phyloP scores from a whole-genome alignment of 2,329 filamentous ascomycete genomes.

The Microsporum audouinii region DNA sequence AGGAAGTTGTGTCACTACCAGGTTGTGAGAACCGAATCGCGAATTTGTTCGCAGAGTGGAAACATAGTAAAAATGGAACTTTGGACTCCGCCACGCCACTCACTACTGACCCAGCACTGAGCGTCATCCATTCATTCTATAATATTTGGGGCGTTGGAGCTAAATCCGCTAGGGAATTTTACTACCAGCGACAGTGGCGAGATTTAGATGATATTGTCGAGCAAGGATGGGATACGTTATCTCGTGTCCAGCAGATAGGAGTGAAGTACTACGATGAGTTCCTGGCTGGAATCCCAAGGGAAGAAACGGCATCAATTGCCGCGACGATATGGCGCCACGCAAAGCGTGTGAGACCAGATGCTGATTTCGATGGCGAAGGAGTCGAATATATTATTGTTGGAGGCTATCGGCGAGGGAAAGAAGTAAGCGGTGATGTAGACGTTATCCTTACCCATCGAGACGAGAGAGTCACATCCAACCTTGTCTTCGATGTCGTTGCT shows the following conservation, averaged over 20 bases:
- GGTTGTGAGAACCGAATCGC: slow-evolving; percentile 74
- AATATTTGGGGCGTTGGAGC: slow-evolving; percentile 88
- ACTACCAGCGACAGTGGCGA: slow-evolving; percentile 61
- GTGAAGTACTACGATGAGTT: slow-evolving; percentile 92
- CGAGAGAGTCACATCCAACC: slow-evolving; percentile 52
- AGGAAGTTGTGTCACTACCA: slow-evolving; percentile 48
- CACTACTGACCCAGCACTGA: slow-evolving; percentile 52
- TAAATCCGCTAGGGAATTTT: slow-evolving; percentile 69
- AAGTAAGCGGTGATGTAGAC: slow-evolving; percentile 68
- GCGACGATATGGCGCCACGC: slow-evolving; percentile 55
- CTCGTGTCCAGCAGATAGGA: slow-evolving; percentile 80
- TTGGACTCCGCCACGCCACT: slow-evolving; percentile 55
- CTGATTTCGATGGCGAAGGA: slow-evolving; percentile 26
- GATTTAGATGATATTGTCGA: slow-evolving; percentile 80
- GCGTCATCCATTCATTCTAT: slow-evolving; percentile 59
- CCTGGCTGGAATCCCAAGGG: slow-evolving; percentile 54
- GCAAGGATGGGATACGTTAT: slow-evolving; percentile 63
- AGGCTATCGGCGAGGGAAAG: slow-evolving; percentile 69
- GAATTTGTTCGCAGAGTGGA: slow-evolving; percentile 66
- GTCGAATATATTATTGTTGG: slow-evolving; percentile 59
- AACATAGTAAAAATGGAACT: slow-evolving; percentile 42
- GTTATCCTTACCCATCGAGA: slow-evolving; percentile 71
- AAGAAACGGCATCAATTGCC: slow-evolving; percentile 62
- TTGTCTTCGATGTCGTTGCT: slow-evolving; percentile 60
- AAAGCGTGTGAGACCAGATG: slow-evolving; percentile 45